A percentile compares a stretch with the other conserved stretches of the same genome.
Evolutionary conservation across 768 basidiomycete genomes (phyloP).

Genomic region (Lentinula guzmanii): DNA sequence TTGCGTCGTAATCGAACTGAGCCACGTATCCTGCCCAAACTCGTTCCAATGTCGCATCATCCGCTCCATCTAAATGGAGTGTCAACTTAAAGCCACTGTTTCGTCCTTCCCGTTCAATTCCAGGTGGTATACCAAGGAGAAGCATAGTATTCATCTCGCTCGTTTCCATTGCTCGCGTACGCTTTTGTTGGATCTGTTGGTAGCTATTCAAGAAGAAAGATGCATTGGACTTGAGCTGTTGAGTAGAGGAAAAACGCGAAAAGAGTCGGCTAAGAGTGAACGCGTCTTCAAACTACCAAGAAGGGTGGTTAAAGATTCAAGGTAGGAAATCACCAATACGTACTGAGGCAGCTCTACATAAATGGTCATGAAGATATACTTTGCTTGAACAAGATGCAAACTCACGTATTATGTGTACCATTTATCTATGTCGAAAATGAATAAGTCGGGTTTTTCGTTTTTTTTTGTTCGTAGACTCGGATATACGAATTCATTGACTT

Average conservation of each 20-base stretch:
- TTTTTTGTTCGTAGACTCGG: background rate
- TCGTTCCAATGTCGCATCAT: conserved; percentile 34
- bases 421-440: conserved; percentile 7
- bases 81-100: conserved; percentile 19
- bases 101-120: conserved; percentile 38
- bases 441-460: background rate
- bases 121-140: conserved; percentile 44
- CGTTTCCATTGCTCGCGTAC: conserved; percentile 36
- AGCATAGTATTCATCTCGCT: conserved; percentile 39
- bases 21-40: conserved; percentile 25
- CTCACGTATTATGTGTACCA: conserved; percentile 13
- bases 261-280: conserved; percentile 37
- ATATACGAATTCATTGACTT: background rate
- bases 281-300: conserved; percentile 25
- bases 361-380: background rate
- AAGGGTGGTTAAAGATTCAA: background rate
- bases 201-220: conserved; percentile 37
- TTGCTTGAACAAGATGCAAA: background rate
- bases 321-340: background rate
- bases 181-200: conserved; percentile 35
- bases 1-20: conserved; percentile 46
- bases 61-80: conserved; percentile 24
- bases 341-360: conserved; percentile 3
- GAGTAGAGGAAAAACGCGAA: conserved; percentile 30
- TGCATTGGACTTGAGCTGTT: conserved; percentile 24